phyloP scores from a whole-genome alignment of 139 green algal genomes.

The Eudorina sp. region DNA sequence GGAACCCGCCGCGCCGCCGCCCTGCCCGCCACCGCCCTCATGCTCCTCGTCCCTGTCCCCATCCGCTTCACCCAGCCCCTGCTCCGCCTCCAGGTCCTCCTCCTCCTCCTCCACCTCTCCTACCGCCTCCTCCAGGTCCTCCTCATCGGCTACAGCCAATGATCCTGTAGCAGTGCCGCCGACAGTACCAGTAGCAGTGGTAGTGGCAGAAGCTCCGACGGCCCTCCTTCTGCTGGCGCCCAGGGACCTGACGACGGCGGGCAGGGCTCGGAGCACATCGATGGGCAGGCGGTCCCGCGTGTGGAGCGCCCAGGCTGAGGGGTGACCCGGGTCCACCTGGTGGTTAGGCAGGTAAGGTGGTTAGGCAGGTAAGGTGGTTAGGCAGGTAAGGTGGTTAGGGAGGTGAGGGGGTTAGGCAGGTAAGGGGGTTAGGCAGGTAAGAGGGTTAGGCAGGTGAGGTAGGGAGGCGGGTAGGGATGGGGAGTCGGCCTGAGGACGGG shows the following conservation, averaged over 20 bases:
- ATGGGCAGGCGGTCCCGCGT: constrained; percentile 61
- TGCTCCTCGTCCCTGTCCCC: neutral
- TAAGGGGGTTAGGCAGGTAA: too few relatives aligned
- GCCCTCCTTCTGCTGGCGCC: neutral
- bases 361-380: too few relatives aligned
- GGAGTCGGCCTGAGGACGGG: too few relatives aligned
- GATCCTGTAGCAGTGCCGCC: neutral
- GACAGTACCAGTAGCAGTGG: neutral
- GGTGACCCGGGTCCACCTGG: constrained; percentile 37
- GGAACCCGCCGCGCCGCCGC: neutral
- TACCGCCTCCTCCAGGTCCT: neutral
- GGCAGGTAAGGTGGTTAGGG: too few relatives aligned
- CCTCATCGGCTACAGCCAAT: neutral
- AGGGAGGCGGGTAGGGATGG: too few relatives aligned
- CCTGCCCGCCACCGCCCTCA: neutral
- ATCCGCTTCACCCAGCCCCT: neutral
- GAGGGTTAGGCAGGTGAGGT: too few relatives aligned
- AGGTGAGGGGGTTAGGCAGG: too few relatives aligned
- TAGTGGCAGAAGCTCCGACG: neutral
- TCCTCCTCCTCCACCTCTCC: constrained; percentile 1
- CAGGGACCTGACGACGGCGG: neutral
- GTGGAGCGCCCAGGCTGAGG: constrained; percentile 35
- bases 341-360: too few relatives aligned
- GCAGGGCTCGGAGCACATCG: constrained; percentile 54
- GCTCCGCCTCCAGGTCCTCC: neutral